Percentiles rank a stretch among this genome's conserved stretches.
phyloP scores from a whole-genome alignment of 441 rosid genomes.

The Arabidopsis lyrata region DNA sequence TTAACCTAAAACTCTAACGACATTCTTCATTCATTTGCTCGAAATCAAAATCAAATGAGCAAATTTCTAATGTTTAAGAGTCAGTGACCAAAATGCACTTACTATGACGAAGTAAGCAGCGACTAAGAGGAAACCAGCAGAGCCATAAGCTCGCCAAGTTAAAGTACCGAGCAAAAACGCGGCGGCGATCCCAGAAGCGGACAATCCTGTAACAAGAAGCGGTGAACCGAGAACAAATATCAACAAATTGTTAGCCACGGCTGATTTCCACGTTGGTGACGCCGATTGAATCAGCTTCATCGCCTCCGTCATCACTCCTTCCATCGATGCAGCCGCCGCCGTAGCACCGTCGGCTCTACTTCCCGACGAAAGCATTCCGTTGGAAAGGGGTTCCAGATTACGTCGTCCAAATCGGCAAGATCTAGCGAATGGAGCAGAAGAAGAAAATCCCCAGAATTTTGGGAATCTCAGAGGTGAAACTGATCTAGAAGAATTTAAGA shows the following conservation, averaged over 20 bases:
- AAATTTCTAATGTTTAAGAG: not conserved
- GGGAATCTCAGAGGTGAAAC: constrained; percentile 32
- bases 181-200: constrained; percentile 73
- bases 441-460: constrained; percentile 17
- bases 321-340: constrained; percentile 45
- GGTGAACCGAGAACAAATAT: constrained; percentile 81
- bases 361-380: constrained; percentile 40
- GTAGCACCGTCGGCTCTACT: constrained; percentile 40
- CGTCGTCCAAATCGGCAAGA: constrained; percentile 26
- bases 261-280: constrained; percentile 80
- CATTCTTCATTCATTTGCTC: constrained; percentile 13
- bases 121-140: constrained; percentile 86
- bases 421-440: constrained; percentile 20
- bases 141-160: constrained; percentile 93
- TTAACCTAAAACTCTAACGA: not conserved
- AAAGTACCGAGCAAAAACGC: constrained; percentile 88
- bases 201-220: constrained; percentile 79
- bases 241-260: constrained; percentile 70
- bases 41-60: not conserved
- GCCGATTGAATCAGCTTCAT: constrained; percentile 62
- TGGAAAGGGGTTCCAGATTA: constrained; percentile 26
- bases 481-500: constrained; percentile 38
- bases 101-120: constrained; percentile 85
- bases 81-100: constrained; percentile 39
- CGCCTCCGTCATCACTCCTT: constrained; percentile 59